Percentiles rank a stretch among this genome's conserved stretches.
These are phyloP conservation scores for Thalassiosira hispida DNA, from an alignment of 352 stramenopile species.

Conservation along the genomic window DNA sequence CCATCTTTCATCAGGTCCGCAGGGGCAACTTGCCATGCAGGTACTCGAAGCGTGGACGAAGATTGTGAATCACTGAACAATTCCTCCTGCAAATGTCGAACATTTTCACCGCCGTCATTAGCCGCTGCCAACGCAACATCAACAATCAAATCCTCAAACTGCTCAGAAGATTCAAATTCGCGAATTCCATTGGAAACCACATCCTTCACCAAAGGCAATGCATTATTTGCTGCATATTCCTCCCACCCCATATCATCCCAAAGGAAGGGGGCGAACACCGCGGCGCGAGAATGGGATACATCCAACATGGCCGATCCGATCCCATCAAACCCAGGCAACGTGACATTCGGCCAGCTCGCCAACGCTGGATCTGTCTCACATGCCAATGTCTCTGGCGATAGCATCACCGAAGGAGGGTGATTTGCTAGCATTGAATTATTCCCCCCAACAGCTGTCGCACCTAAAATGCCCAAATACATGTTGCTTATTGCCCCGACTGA, in stretches of 20 bases:
- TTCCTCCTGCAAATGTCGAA: not conserved
- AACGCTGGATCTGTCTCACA: not conserved
- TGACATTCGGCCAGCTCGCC: conserved; percentile 26
- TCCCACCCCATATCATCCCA: conserved; percentile 8
- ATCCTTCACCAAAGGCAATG: conserved; percentile 2
- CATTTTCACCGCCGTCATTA: too few species aligned
- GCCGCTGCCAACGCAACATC: too few species aligned
- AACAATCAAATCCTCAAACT: too few species aligned
- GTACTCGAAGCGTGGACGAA: not conserved
- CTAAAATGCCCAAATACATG: conserved; percentile 21
- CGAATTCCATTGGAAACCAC: conserved; percentile 25
- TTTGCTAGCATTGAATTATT: conserved; percentile 4
- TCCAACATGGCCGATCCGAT: conserved; percentile 1
- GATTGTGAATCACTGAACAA: too few species aligned
- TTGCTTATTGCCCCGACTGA: not conserved
- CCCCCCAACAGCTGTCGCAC: not conserved
- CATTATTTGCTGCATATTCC: conserved; percentile 21
- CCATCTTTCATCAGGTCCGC: conserved; percentile 6
- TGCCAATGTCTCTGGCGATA: not conserved
- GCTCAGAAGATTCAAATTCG: not conserved
- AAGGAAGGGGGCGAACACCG: conserved; percentile 1
- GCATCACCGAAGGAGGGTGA: conserved; percentile 20
- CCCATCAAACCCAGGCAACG: conserved; percentile 16
- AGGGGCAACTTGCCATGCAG: conserved; percentile 25
- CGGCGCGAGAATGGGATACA: not conserved